These are phyloP conservation scores for Xanthoparmelia taractica DNA, from an alignment of 495 filamentous ascomycete species.

Conservation along the genomic window DNA sequence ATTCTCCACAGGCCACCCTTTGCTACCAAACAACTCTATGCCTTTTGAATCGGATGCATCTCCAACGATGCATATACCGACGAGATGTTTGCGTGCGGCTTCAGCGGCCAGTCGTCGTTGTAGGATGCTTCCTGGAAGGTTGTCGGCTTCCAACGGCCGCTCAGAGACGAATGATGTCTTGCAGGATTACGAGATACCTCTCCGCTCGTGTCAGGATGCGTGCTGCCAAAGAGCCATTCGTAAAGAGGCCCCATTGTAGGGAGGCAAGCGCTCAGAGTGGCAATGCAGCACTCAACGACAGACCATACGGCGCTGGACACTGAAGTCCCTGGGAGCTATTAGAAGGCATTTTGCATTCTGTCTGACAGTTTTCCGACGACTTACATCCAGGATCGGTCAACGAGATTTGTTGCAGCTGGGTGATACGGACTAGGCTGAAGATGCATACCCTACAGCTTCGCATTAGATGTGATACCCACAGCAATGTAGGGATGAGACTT, in stretches of 20 bases:
- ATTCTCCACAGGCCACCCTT: no score
- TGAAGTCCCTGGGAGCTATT: not conserved
- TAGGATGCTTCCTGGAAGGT: not conserved
- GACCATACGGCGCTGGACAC: not conserved
- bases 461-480: not conserved
- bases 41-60: no score
- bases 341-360: not conserved
- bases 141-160: not conserved
- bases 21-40: no score
- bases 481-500: constrained; percentile 10
- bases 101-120: not conserved
- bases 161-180: no score
- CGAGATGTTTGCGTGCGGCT: no score
- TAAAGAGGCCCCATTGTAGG: not conserved
- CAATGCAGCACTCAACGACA: not conserved
- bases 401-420: not conserved
- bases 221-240: not conserved
- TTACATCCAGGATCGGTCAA: constrained; percentile 2
- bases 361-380: not conserved
- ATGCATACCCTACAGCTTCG: not conserved
- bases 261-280: constrained; percentile 1
- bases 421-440: not conserved
- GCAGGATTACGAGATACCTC: not conserved
- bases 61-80: no score
- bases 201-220: no score